Percentiles rank a stretch among this genome's conserved stretches.
phyloP scores from a whole-genome alignment of 2,329 filamentous ascomycete genomes.

The Aspergillus thermomutatus region DNA sequence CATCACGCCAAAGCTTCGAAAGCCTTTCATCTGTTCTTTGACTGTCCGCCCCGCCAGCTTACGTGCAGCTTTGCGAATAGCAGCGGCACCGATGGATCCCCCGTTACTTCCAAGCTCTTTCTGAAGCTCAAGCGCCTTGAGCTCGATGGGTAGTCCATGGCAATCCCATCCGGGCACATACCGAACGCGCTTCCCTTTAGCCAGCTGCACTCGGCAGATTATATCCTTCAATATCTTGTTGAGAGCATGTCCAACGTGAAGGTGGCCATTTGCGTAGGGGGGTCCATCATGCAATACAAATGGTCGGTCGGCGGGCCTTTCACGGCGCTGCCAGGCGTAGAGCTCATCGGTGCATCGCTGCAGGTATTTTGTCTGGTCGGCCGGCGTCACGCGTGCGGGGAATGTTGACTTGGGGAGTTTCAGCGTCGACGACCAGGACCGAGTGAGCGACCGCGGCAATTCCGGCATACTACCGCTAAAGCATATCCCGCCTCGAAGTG shows the following conservation, averaged over 20 bases:
- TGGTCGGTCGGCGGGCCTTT: constrained; percentile 51
- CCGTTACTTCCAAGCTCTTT: constrained; percentile 32
- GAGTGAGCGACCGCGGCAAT: constrained; percentile 35
- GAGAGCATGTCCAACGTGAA: constrained; percentile 90
- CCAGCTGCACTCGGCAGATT: constrained; percentile 75
- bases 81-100: constrained; percentile 39
- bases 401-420: constrained; percentile 73
- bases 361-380: constrained; percentile 58
- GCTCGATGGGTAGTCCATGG: constrained; percentile 92
- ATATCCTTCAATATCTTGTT: constrained; percentile 98
- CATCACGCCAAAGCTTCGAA: constrained; percentile 61
- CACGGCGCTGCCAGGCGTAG: constrained; percentile 76
- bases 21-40: constrained; percentile 57
- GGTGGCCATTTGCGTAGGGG: constrained; percentile 87
- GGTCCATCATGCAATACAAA: constrained; percentile 94
- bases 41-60: constrained; percentile 55
- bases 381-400: constrained; percentile 48
- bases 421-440: constrained; percentile 69
- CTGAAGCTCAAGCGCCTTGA: constrained; percentile 76
- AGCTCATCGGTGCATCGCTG: constrained; percentile 79
- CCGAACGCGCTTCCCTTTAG: constrained; percentile 69
- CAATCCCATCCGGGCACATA: constrained; percentile 97
- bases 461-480: constrained; percentile 36
- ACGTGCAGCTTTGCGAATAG: constrained; percentile 54
- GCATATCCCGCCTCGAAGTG: constrained; percentile 20